phyloP scores from a whole-genome alignment of 805 yeast genomes.

The Lipomyces oligophaga region DNA sequence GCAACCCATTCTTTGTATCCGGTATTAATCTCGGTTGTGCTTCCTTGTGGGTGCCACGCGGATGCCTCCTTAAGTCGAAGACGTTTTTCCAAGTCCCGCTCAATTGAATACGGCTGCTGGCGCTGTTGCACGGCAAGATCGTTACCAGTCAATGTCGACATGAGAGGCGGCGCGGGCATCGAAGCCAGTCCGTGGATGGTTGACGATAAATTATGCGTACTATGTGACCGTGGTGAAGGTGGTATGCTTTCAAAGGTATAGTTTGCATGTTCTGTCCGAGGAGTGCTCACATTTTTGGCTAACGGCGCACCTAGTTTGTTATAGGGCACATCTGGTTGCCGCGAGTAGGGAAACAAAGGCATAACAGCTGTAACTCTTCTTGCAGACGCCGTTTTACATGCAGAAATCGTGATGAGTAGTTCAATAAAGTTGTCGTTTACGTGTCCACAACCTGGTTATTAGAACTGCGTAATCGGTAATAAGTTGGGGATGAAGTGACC shows the following conservation, averaged over 20 bases:
- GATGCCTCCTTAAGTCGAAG: background rate
- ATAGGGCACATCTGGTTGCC: conserved; percentile 93
- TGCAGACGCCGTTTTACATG: conserved; percentile 89
- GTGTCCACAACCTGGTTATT: conserved; percentile 62
- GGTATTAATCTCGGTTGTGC: conserved; percentile 40
- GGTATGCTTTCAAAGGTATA: conserved; percentile 53
- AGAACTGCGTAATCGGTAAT: background rate
- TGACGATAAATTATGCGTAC: too few relatives aligned
- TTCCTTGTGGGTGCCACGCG: conserved; percentile 22
- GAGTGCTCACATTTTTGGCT: conserved; percentile 36
- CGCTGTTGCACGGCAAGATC: conserved; percentile 2
- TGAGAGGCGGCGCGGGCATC: conserved; percentile 13
- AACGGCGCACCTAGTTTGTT: conserved; percentile 72
- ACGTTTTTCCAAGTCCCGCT: conserved; percentile 19
- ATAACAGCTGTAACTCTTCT: conserved; percentile 82
- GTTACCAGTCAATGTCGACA: background rate
- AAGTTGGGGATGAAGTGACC: background rate
- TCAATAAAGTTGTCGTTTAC: conserved; percentile 86
- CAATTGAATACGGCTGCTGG: conserved; percentile 8
- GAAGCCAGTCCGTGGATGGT: conserved; percentile 2
- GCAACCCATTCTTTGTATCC: conserved; percentile 95
- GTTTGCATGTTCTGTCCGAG: conserved; percentile 4
- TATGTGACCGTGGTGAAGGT: conserved; percentile 25
- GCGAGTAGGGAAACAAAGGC: conserved; percentile 90
- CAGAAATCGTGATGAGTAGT: conserved; percentile 77